A percentile compares a stretch with the other conserved stretches of the same genome.
phyloP scores from a whole-genome alignment of 768 basidiomycete species.

The Fomitopsis pulvina region DNA sequence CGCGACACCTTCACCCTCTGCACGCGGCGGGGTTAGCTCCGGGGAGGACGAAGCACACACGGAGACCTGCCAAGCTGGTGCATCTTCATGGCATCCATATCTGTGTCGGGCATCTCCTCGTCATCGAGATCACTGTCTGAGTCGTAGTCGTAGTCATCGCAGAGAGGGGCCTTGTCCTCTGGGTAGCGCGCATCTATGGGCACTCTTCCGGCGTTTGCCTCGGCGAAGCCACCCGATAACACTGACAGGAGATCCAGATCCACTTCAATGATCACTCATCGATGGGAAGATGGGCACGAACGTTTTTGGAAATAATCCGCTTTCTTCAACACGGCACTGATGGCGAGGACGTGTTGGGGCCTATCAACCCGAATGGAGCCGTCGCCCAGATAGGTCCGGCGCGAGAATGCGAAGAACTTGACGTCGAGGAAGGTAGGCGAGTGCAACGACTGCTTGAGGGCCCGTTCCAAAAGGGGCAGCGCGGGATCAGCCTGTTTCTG shows the following conservation, averaged over 20 bases:
- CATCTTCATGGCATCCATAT: background rate
- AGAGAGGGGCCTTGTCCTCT: background rate
- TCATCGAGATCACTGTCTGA: slow-evolving; percentile 21
- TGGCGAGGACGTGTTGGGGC: slow-evolving; percentile 8
- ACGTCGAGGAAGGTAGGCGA: slow-evolving; percentile 6
- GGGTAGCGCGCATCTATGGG: slow-evolving; percentile 4
- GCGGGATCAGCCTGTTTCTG: background rate
- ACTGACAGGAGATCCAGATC: slow-evolving; percentile 4
- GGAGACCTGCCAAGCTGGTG: background rate
- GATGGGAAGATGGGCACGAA: too few species aligned
- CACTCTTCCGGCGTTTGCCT: slow-evolving; percentile 1
- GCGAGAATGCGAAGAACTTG: slow-evolving; percentile 11
- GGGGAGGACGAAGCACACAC: background rate
- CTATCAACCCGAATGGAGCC: slow-evolving; percentile 5
- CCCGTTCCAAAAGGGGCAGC: background rate
- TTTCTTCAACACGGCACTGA: slow-evolving; percentile 7
- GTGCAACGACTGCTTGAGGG: slow-evolving; percentile 1
- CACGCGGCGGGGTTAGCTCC: background rate
- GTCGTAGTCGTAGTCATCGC: slow-evolving; percentile 17
- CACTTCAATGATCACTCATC: background rate
- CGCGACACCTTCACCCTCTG: background rate
- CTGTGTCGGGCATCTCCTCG: slow-evolving; percentile 1
- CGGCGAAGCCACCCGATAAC: slow-evolving; percentile 13
- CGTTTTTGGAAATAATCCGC: slow-evolving; percentile 8
- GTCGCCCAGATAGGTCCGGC: background rate